Conservation (phyloP, 78 protist species). For the slime mould (Dictyostelium discoideum) region dicty_2.7 NC_007088.5:7134501-7135000, state of each 20-base stretch:
- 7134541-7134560: neutral
- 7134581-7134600: neutral
- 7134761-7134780: slow-evolving; percentile 54
- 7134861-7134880: neutral
- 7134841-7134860: neutral
- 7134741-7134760: slow-evolving; percentile 55
- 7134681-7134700: slow-evolving; percentile 29
- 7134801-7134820: neutral
- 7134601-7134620: neutral
- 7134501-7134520: slow-evolving; percentile 32
- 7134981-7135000: neutral
- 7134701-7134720: slow-evolving; percentile 62
- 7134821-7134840: neutral
- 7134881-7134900: too few relatives aligned
- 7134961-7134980: neutral
- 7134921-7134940: too few relatives aligned
- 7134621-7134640: neutral
- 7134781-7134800: slow-evolving; percentile 21
- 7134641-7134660: neutral
- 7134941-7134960: too few relatives aligned
- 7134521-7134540: neutral
- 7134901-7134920: too few relatives aligned
- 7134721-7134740: slow-evolving; percentile 69
- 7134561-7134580: neutral
- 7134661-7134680: slow-evolving; percentile 13